These are phyloP conservation scores for Tylopilus rubrobrunneus DNA, from an alignment of 768 basidiomycete genomes.

Conservation along the genomic window DNA sequence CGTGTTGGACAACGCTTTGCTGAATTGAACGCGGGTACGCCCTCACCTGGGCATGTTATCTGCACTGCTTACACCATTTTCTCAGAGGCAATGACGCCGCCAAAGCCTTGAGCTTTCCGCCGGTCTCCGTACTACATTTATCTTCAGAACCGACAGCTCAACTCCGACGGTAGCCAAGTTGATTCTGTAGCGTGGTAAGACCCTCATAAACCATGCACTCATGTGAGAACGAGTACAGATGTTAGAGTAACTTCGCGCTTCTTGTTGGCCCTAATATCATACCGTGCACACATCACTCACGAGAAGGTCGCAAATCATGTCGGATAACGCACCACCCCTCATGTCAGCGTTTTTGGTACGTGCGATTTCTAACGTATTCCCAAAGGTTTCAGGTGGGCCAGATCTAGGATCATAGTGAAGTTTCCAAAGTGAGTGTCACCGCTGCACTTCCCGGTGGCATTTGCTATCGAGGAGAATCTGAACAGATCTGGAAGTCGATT, in stretches of 20 bases:
- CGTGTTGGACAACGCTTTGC: conserved; percentile 89
- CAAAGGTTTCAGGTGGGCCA: background rate
- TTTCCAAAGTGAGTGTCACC: background rate
- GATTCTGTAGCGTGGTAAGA: conserved; percentile 12
- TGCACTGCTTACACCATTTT: background rate
- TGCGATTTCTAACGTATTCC: background rate
- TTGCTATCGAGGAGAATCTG: background rate
- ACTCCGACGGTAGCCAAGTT: conserved; percentile 5
- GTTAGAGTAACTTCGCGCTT: conserved; percentile 16
- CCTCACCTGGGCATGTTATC: background rate
- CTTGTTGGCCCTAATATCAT: conserved; percentile 14
- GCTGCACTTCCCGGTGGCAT: background rate
- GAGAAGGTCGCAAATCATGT: background rate
- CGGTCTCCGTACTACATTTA: background rate
- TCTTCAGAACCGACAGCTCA: background rate
- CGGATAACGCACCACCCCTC: background rate
- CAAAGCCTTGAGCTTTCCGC: conserved; percentile 25
- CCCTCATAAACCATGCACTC: conserved; percentile 5
- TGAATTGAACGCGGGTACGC: conserved; percentile 86
- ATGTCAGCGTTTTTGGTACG: background rate
- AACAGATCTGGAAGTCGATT: background rate
- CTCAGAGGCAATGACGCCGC: conserved; percentile 31
- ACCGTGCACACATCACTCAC: background rate
- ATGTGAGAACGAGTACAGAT: conserved; percentile 13
- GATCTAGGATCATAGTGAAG: background rate